Base-by-base conservation (phyloP, 2,329 filamentous ascomycete genomes). In the Hypoxylon sp. region DNA sequence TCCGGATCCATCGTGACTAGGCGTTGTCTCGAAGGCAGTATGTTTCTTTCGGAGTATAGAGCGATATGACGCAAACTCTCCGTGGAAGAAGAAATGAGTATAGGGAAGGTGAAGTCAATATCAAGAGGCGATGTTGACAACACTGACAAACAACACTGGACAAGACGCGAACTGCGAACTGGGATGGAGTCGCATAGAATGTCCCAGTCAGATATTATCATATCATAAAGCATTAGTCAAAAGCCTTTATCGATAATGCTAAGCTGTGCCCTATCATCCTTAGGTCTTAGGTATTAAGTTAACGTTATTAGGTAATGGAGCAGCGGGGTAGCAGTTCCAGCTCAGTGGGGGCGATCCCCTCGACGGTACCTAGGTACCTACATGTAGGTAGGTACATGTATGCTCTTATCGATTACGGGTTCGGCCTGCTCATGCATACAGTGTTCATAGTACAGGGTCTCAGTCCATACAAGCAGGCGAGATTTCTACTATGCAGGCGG, bases 1-100 rank as follows among this genome's bases (percentile, higher is more conserved):
- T 71, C 68, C 10, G 73, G 65, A 68, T 76, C 75, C 75, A 76
- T 76, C 51, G 20, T 67, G 54, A 41, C 37, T 49, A 47, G 5
- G 44, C 13, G 3, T 17, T 28, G 24, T 24, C 6, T 41, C 2
- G 5, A 11, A n/a, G 6, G 3, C 6, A 8, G 37, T 41, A 7
- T 41, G 37, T 19, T 2, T 41, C n/a, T 19, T 2, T 41, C n/a
- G n/a, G n/a, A n/a, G n/a, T 41, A 13, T 34, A 1, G 32, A 34
- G 15, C 13, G 6, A n/a, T n/a, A n/a, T n/a, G 11, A 34, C 11
- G 32, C 13, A 13, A 17, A 20, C 37, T 44, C 8, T 49, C 22
- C 19, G 26, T 22, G 15, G 17, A 39, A 52, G 20, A 54, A 41
- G 17, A 10, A 32, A 28, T 51, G 26, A 24, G 19, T 15, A 13